Evolutionary conservation across 768 basidiomycete genomes (phyloP), one percentile per base, ranked within the genome.

Genomic region (Russula sp.): DNA sequence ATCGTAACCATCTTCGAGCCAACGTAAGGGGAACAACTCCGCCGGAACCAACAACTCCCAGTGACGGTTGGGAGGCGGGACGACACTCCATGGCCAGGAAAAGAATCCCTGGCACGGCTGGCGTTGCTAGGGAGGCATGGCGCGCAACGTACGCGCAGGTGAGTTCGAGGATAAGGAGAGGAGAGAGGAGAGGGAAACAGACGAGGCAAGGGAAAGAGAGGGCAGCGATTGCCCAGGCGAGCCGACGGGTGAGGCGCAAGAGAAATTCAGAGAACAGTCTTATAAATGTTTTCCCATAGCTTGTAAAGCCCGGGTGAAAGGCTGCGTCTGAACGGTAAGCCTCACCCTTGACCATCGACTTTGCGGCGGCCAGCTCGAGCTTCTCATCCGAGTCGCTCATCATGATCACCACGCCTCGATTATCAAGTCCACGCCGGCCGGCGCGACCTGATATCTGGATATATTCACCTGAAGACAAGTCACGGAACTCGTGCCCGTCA

Each of bases 361-460:
- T 98, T 42, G 97, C 95, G 0, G 89, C 85, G 2, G 83, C 73
- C 0, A 97, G 95, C 70, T 98, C 97, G 50, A 99, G 80, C 75
- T 96, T 98, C 77, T 98, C 94, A 74, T n/a, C n/a, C n/a, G n/a
- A n/a, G n/a, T 98, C 96, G 73, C 90, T 91, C 97, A 99, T 98
- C 92, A 99, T 91, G 69, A 99, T 98, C 56, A 99, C 97, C 54
- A 98, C 93, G 58, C 97, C 97, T n/a, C 97, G 86, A 65, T 98
- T 96, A 73, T 99, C 97, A 63, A 98, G 77, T 48, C 97, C 97
- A 76, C 97, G 86, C 70, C 97, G 88, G 66, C 97, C 97, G 2
- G 97, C 97, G 61, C 97, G 91, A 60, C 97, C 97, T 0, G 94
- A 95, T 96, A 99, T 99, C 71, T 99, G 97, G 70, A 98, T 97